These are phyloP conservation scores for Periconia sp. DNA, from an alignment of 2,329 filamentous ascomycete species.

Conservation along the genomic window DNA sequence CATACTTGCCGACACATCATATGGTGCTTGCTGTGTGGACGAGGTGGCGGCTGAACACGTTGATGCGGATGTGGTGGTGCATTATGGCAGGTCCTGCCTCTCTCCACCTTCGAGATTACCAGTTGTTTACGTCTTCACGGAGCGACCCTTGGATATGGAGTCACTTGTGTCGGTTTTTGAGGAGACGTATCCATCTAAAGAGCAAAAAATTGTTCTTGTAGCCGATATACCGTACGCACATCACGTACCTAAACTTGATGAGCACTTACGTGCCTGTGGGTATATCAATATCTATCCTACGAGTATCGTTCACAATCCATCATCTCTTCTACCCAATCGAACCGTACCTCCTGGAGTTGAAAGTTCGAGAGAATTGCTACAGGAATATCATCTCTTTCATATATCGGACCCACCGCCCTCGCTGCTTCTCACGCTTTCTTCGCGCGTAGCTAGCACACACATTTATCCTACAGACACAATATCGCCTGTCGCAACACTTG, in stretches of 20 bases:
- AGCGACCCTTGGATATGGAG: conserved; percentile 66
- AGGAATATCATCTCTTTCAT: conserved; percentile 78
- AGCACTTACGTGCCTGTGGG: conserved; percentile 60
- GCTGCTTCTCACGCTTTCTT: conserved; percentile 83
- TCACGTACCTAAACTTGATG: conserved; percentile 65
- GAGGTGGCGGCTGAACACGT: conserved; percentile 95
- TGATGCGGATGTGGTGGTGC: conserved; percentile 85
- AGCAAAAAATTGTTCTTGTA: conserved; percentile 73
- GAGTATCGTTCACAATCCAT: conserved; percentile 73
- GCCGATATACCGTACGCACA: conserved; percentile 86
- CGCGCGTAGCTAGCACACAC: conserved; percentile 75
- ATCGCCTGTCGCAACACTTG: conserved; percentile 43
- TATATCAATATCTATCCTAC: conserved; percentile 73
- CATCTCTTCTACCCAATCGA: conserved; percentile 81
- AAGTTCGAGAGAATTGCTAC: conserved; percentile 54
- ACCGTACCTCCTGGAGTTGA: conserved; percentile 59
- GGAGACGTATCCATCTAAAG: conserved; percentile 65
- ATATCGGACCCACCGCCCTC: conserved; percentile 78
- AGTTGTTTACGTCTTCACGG: conserved; percentile 88
- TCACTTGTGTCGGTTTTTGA: conserved; percentile 64
- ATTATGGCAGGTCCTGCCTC: conserved; percentile 90
- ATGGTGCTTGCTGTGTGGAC: conserved; percentile 95
- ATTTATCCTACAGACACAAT: conserved; percentile 66
- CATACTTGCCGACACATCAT: conserved; percentile 92
- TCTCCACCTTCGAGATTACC: conserved; percentile 86